Evolutionary conservation across 192 early-diverging fungal genomes (phyloP), one percentile per base, ranked within the genome.

Genomic region (Coemansia sp.): DNA sequence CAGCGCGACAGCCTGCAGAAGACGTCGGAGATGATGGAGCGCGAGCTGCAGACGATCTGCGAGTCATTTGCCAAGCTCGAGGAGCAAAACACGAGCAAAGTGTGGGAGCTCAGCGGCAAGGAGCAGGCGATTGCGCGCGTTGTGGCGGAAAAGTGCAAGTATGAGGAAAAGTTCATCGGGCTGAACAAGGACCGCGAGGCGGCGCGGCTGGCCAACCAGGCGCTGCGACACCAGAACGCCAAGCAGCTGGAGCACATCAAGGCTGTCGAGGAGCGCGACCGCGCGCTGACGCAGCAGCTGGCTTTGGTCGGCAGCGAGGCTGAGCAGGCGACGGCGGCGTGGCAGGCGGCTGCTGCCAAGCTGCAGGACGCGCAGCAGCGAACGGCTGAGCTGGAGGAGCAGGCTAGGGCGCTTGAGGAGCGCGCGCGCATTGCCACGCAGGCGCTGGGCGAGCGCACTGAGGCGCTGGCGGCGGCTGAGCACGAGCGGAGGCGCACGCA

Each of bases 181-280:
- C 70, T 95, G 23, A 85, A 86, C 44, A 90, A 91, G 74, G 87
- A 92, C 53, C 90, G 81, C 61, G 92, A 89, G 28, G 84, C 89
- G 21, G 79, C 86, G 50, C 80, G 86, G 23, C 85, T 90, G 65
- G 80, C 86, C 65, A 87, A 85, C 57, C 86, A 90, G 60, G 87
- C 91, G 2, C 82, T 93, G 68, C 91, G 91, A 64, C 75, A 76
- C 40, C 91, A 92, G 64, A 90, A 89, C 37, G 90, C 93, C 63
- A 92, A 92, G 82, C 95, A 96, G 74, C 77, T 92, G 71, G 95
- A 96, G 64, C 88, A 90, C 67, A 91, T 96, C 59, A 86, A 89
- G 40, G 86, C 84, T 32, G 70, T 93, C 10, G 92, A 97, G 70
- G 93, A 96, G 53, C 87, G 87, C 37, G 95, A 95, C 65, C 90